A percentile compares a stretch with the other conserved stretches of the same genome.
Evolutionary conservation across 208 protist genomes (phyloP).

Genomic region (Leishmania major): DNA sequence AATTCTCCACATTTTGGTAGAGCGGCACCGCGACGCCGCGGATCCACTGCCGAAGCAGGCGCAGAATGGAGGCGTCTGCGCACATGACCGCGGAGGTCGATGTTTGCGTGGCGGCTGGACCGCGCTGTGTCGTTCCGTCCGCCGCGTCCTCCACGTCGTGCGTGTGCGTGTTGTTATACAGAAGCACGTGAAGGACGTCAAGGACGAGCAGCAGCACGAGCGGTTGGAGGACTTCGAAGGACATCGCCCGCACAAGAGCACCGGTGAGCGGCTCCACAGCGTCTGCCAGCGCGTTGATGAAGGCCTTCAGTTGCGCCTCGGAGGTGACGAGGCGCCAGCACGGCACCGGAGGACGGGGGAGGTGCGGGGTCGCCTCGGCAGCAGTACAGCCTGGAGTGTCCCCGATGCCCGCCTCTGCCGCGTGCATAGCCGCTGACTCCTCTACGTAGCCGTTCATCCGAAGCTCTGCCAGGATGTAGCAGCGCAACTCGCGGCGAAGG

Average conservation of each 20-base stretch:
- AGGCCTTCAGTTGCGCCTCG: conserved; percentile 27
- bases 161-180: neutral
- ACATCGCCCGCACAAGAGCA: conserved; percentile 23
- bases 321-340: conserved; percentile 9
- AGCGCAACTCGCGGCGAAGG: conserved; percentile 43
- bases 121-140: neutral
- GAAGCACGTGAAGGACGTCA: conserved; percentile 27
- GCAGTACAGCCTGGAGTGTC: neutral
- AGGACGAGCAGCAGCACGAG: conserved; percentile 53
- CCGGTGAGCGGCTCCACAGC: conserved; percentile 36
- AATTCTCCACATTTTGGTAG: conserved; percentile 3
- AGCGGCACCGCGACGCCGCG: conserved; percentile 14
- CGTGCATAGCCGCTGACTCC: neutral
- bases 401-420: neutral
- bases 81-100: neutral
- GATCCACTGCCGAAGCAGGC: conserved; percentile 24
- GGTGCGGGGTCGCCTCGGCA: neutral
- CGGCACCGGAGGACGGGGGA: neutral
- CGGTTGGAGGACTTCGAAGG: conserved; percentile 28
- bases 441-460: conserved; percentile 10
- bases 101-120: neutral
- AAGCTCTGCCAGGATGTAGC: conserved; percentile 23
- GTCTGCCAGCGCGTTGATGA: conserved; percentile 42
- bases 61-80: conserved; percentile 2
- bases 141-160: neutral